Base-by-base conservation (phyloP, 768 basidiomycete species). In the Rhizopogon rudus region DNA sequence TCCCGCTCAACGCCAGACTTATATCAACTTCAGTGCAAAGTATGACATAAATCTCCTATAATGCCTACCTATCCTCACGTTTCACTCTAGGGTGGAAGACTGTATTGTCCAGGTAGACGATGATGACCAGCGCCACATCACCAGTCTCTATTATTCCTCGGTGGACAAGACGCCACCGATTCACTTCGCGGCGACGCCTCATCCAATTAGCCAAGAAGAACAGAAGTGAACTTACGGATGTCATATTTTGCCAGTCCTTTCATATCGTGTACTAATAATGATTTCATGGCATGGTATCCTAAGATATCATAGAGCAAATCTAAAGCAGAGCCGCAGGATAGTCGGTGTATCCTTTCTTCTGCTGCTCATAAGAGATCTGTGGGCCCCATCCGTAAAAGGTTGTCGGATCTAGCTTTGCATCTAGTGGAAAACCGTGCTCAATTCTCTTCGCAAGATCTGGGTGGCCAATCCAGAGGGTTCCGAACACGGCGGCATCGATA, bases 21-120 rank as follows among this genome's bases (percentile, higher is more conserved):
- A 63, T 25, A 57, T 74, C 29, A 52, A 64, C 14, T 76, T 79
- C 46, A 77, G 73, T 37, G 75, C 75, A 20, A 73, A 64, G 77
- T 77, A 25, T 44, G 70, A 59, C 20, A 14, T 28, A 0, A 12
- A 2, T 52, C 28, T 31, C 29, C 31, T 12, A 14, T 33, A 13
- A 40, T 16, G 29, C 1, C 25, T 25, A 25, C 25, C 25, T 4
- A 25, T 5, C 25, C 25, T 25, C 25, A 25, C 4, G 4, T 25
- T 25, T 25, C 17, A 0, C 10, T n/a, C 43, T 40, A 25, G 25
- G 25, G 25, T 25, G 39, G 60, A 53, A 20, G 63, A 65, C 3
- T 41, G 25, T 12, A 52, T 7, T 49, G 60, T 59, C 29, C 55
- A 52, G 35, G 63, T 44, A 2, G 60, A 57, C 10, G 65, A 25